Conservation (phyloP, 495 filamentous ascomycete species). For the Neurospora sp. region DNA sequence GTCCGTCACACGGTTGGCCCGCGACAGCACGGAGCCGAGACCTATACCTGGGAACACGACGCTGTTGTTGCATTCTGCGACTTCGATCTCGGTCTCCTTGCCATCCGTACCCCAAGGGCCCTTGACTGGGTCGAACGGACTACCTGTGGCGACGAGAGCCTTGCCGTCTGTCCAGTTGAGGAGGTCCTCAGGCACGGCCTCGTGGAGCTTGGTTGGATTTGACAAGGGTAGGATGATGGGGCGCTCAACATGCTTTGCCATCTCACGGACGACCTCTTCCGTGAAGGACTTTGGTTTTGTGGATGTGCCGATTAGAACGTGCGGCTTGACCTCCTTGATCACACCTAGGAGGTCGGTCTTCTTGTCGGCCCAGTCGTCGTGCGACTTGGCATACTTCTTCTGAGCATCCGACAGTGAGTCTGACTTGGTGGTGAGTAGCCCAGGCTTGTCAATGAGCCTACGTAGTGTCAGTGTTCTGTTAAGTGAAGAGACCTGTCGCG, state of each 20-base stretch:
- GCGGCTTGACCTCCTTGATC: conserved; percentile 62
- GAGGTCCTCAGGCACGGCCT: conserved; percentile 71
- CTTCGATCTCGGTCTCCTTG: conserved; percentile 44
- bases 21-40: conserved; percentile 62
- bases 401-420: conserved; percentile 52
- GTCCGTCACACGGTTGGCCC: conserved; percentile 52
- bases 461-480: not conserved
- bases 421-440: conserved; percentile 53
- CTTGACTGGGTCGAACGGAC: conserved; percentile 69
- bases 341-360: conserved; percentile 52
- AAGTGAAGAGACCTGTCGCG: not conserved
- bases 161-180: conserved; percentile 67
- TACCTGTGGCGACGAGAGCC: conserved; percentile 76
- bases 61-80: conserved; percentile 87
- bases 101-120: conserved; percentile 47
- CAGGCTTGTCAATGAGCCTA: conserved; percentile 80
- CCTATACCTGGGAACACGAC: conserved; percentile 83
- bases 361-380: conserved; percentile 51
- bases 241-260: conserved; percentile 66
- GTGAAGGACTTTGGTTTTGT: conserved; percentile 75
- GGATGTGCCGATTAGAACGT: conserved; percentile 76
- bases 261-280: conserved; percentile 59
- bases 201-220: conserved; percentile 78
- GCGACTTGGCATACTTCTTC: conserved; percentile 52
- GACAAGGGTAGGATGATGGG: conserved; percentile 79